A percentile compares a stretch with the other conserved stretches of the same genome.
These are phyloP conservation scores for Chalciporus sp. DNA, from an alignment of 1,284 basidiomycete genomes.

Conservation along the genomic window DNA sequence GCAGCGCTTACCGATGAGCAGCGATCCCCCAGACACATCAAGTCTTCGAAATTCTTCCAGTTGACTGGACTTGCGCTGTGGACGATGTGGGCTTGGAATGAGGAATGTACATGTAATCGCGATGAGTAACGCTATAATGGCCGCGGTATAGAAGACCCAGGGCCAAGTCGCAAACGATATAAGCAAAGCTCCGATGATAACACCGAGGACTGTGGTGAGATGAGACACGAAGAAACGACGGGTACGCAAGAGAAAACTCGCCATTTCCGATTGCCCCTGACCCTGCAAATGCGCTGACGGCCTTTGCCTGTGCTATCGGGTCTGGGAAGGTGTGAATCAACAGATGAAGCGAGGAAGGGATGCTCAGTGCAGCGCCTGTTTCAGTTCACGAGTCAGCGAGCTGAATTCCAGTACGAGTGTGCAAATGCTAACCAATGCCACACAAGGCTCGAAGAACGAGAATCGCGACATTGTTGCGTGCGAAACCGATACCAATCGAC, in stretches of 20 bases:
- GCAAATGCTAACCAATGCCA: constrained; percentile 45
- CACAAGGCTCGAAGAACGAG: constrained; percentile 43
- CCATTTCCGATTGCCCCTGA: constrained; percentile 43
- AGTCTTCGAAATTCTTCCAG: too few species aligned
- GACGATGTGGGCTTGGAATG: constrained; percentile 40
- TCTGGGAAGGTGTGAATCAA: constrained; percentile 45
- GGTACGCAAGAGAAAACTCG: too few species aligned
- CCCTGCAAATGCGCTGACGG: constrained; percentile 44
- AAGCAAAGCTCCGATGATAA: constrained; percentile 37
- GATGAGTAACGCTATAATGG: constrained; percentile 36
- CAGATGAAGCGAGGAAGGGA: constrained; percentile 46
- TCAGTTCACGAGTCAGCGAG: too few species aligned
- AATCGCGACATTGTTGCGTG: constrained; percentile 37
- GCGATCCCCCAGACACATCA: constrained; percentile 38
- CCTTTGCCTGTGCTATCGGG: constrained; percentile 42
- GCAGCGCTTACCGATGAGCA: too few species aligned
- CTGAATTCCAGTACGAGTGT: too few species aligned
- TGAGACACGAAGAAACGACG: too few species aligned
- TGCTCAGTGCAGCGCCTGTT: constrained; percentile 43
- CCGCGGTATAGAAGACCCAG: constrained; percentile 42
- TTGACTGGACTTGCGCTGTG: constrained; percentile 20
- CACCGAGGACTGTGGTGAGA: too few species aligned
- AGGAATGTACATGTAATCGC: constrained; percentile 32
- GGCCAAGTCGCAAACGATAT: constrained; percentile 35
- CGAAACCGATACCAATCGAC: constrained; percentile 42